Percentiles rank a stretch among this genome's conserved stretches.
These are phyloP conservation scores for Alisma plantagoaquatica DNA, from an alignment of 106 monocot species.

Conservation along the genomic window DNA sequence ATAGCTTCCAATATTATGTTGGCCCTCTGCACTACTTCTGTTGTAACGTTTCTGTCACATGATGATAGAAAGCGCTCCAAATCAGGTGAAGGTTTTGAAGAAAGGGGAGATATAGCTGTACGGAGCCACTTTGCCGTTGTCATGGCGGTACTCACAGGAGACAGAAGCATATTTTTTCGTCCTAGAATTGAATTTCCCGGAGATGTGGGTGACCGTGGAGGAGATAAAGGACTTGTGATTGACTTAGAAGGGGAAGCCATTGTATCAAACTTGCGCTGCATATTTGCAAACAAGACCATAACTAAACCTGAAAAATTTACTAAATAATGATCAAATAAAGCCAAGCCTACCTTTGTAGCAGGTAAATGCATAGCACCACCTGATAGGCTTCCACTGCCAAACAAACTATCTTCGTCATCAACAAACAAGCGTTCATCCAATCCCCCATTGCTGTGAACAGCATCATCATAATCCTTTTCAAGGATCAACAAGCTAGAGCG, in stretches of 20 bases:
- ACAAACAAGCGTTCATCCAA: slow-evolving; percentile 86
- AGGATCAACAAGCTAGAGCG: slow-evolving; percentile 45
- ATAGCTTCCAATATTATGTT: slow-evolving; percentile 71
- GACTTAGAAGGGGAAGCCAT: slow-evolving; percentile 61
- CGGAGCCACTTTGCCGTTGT: slow-evolving; percentile 98
- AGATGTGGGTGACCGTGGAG: slow-evolving; percentile 44
- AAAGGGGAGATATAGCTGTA: slow-evolving; percentile 58
- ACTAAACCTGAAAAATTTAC: neutral
- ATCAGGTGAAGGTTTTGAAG: slow-evolving; percentile 61
- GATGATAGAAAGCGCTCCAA: slow-evolving; percentile 60
- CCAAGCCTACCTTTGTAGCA: slow-evolving; percentile 52
- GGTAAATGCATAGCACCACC: slow-evolving; percentile 55
- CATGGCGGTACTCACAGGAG: slow-evolving; percentile 91
- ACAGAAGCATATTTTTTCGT: slow-evolving; percentile 32
- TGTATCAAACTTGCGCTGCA: slow-evolving; percentile 49
- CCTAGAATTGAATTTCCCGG: slow-evolving; percentile 25
- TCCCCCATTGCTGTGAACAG: slow-evolving; percentile 46
- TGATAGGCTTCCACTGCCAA: slow-evolving; percentile 89
- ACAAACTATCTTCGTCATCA: slow-evolving; percentile 71
- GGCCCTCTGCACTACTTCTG: slow-evolving; percentile 54
- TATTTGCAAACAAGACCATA: neutral
- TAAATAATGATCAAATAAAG: neutral
- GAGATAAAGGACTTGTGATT: slow-evolving; percentile 47
- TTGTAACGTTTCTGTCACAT: slow-evolving; percentile 50
- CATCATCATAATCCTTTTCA: slow-evolving; percentile 81